Base-by-base conservation (phyloP, 495 filamentous ascomycete genomes). In the Podospora anserina region DNA sequence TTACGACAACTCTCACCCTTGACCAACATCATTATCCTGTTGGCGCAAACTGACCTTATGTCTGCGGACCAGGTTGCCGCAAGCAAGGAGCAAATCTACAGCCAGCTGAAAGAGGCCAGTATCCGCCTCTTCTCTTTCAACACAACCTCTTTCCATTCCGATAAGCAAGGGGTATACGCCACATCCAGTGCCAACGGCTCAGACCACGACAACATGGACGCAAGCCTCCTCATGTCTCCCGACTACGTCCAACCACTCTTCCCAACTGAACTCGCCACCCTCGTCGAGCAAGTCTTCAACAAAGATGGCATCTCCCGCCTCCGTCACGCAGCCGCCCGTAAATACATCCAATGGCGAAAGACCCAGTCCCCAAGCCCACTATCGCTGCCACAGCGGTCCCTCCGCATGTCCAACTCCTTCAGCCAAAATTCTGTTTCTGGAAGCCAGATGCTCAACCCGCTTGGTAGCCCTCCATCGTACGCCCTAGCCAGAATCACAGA, bases 181-280 rank as follows among this genome's bases (percentile, higher is more conserved):
- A 86, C 97, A 55, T 98, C 96, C 26, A 96, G 92, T 20, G 87
- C 86, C 15, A 84, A 88, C 53, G 88, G 86, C 13, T 87, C 87
- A 62, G 93, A 99, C 76, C 81, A 89, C 63, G 93, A 97, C 26
- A 90, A 85, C 59, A 97, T 99, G 92, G 95, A 99, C 74, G 95
- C 95, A 30, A 96, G 92, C 73, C 86, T 95, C 0, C 83, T 99
- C 16, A 99, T 99, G 95, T 92, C 88, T 60, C 89, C 96, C 3
- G 91, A 94, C 71, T 99, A 99, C 76, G 83, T 97, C 19, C 90
- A 92, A 66, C 96, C 96, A 3, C 83, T 98, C 2, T 78, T 92
- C 13, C 76, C 85, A 30, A 94, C 93, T 23, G 96, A 99, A 69
- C 86, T 99, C 7, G 70, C 75, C 13, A 75, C 78, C 16, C 82